Percentiles rank a stretch among this genome's conserved stretches.
These are phyloP conservation scores for Dactylonectria estremocensis DNA, from an alignment of 2,329 filamentous ascomycete species.

Conservation along the genomic window DNA sequence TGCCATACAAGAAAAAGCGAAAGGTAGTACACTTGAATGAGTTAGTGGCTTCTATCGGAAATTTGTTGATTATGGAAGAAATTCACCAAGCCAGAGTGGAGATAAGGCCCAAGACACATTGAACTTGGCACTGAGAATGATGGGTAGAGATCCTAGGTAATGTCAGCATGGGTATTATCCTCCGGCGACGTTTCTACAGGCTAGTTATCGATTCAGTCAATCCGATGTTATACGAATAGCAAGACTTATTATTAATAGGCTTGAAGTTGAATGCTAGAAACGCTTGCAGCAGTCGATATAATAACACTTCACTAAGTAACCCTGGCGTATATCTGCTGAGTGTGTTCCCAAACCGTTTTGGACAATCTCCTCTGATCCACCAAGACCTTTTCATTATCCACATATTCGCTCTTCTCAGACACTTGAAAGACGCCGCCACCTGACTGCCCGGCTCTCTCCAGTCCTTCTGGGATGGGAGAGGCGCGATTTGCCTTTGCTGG, in stretches of 20 bases:
- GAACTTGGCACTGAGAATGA: too few species aligned
- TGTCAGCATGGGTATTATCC: too few species aligned
- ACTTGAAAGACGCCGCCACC: constrained; percentile 33
- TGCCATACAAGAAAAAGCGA: background rate
- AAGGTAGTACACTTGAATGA: background rate
- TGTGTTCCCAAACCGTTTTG: constrained; percentile 13
- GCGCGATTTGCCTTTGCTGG: background rate
- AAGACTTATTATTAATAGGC: background rate
- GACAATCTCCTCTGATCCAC: constrained; percentile 18
- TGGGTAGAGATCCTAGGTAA: too few species aligned
- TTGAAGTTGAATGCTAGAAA: background rate
- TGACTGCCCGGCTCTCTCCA: constrained; percentile 13
- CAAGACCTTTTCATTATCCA: constrained; percentile 37
- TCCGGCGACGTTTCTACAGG: too few species aligned
- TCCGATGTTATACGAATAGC: too few species aligned
- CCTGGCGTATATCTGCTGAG: constrained; percentile 11
- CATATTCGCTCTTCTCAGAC: constrained; percentile 34
- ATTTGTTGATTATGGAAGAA: too few species aligned
- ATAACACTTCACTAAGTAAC: constrained; percentile 1
- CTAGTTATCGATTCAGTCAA: too few species aligned
- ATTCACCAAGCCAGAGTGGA: too few species aligned
- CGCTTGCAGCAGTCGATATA: background rate
- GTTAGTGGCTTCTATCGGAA: too few species aligned
- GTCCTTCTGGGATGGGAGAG: background rate
- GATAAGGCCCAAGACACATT: too few species aligned